Base-by-base conservation (phyloP, 306 rosid species). In the Coriaria nepalensis region DNA sequence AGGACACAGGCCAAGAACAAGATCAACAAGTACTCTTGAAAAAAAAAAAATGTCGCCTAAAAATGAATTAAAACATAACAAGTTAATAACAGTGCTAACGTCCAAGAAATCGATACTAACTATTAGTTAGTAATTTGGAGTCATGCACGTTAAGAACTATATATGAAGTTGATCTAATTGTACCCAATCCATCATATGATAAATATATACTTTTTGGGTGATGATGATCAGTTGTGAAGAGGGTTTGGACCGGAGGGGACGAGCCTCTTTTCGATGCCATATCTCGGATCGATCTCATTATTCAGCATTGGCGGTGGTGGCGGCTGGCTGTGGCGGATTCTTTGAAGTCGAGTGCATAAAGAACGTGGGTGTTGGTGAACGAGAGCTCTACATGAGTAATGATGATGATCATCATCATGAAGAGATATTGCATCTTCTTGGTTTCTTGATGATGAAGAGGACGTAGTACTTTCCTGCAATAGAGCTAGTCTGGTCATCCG, bases 181-280 rank as follows among this genome's bases (percentile, higher is more conserved):
- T 20, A 1, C 1, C 29, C 29, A 1, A 20, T 20, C 29, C 29
- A 20, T 20, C 29, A 20, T 20, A n/a, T n/a, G n/a, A n/a, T n/a
- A n/a, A n/a, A n/a, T n/a, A n/a, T n/a, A n/a, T n/a, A n/a, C n/a
- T n/a, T 20, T 20, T 20, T 20, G 29, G 29, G 29, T 20, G 29
- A 20, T 20, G 29, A 20, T 20, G 29, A 20, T 78, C 73, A 85
- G 44, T 90, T 90, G 73, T 90, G 98, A 58, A 90, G 98, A 50
- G 94, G 98, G 87, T 90, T 90, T 13, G 98, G 98, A 2, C 98
- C 98, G 7, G 98, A 68, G 10, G 98, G 98, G 15, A 90, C 95
- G 0, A 67, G 52, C 65, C 98, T 75, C 81, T 85, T 90, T 56
- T 90, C 93, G 10, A 50, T 84, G 8, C 87, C 98, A 49, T 66